Conservation (phyloP, 192 early-diverging fungal genomes). For the Linnemannia elongata region DNA sequence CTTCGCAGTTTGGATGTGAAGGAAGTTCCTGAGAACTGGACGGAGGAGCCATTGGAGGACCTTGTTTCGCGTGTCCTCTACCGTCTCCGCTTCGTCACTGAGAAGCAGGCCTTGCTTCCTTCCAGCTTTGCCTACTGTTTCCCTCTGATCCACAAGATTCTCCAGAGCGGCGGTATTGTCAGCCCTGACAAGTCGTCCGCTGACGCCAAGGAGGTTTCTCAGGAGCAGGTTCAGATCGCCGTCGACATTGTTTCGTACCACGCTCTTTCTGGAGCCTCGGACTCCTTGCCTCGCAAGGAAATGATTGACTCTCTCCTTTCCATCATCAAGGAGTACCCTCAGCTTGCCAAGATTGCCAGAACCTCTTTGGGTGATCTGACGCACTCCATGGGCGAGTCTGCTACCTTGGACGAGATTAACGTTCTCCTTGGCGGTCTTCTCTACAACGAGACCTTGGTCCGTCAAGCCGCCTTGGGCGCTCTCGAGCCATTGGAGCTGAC, state of each 20-base stretch:
- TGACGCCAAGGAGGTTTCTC: conserved; percentile 58
- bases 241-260: conserved; percentile 77
- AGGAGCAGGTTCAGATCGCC: conserved; percentile 78
- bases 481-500: conserved; percentile 72
- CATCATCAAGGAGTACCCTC: conserved; percentile 74
- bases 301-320: conserved; percentile 73
- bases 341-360: conserved; percentile 69
- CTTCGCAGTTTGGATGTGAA: conserved; percentile 62
- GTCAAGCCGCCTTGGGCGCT: conserved; percentile 73
- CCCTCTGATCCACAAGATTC: conserved; percentile 75
- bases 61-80: conserved; percentile 75
- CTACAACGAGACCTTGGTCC: conserved; percentile 74
- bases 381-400: conserved; percentile 64
- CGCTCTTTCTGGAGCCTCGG: conserved; percentile 62
- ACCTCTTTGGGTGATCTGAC: conserved; percentile 61
- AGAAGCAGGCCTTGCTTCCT: conserved; percentile 66
- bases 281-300: conserved; percentile 71
- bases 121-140: conserved; percentile 77
- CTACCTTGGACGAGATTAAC: conserved; percentile 63
- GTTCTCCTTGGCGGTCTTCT: conserved; percentile 75
- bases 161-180: conserved; percentile 73
- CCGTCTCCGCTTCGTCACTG: conserved; percentile 73
- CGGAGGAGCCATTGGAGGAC: conserved; percentile 59
- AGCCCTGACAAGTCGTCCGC: conserved; percentile 51
- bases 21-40: conserved; percentile 63